Conservation (phyloP, 2,329 filamentous ascomycete genomes). For the Colletotrichum horii region DNA sequence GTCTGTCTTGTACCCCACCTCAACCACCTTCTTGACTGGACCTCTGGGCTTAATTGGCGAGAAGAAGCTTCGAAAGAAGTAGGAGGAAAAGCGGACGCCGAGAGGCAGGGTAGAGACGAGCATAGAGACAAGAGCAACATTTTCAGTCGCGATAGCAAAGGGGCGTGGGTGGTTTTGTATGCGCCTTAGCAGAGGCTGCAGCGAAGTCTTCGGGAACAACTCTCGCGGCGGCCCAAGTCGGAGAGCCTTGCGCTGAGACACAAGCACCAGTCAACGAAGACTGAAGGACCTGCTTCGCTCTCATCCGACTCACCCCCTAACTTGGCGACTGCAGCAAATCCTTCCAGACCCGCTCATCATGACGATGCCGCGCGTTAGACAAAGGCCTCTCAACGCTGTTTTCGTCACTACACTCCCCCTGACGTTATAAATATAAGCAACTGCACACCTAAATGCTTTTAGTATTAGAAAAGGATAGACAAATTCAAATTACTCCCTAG, state of each 20-base stretch:
- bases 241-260: not conserved
- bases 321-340: not conserved
- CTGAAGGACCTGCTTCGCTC: not conserved
- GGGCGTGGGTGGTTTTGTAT: not conserved
- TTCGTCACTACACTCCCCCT: too few species aligned
- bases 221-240: not conserved
- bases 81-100: not conserved
- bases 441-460: too few species aligned
- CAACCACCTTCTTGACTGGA: not conserved
- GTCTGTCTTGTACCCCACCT: not conserved
- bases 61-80: not conserved
- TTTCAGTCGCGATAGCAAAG: not conserved
- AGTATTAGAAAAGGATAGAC: too few species aligned
- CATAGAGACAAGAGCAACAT: not conserved
- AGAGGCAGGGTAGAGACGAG: not conserved
- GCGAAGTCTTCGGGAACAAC: not conserved
- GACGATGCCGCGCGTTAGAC: not conserved
- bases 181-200: not conserved
- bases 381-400: not conserved
- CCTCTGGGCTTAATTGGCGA: not conserved
- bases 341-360: not conserved
- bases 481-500: too few species aligned
- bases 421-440: too few species aligned
- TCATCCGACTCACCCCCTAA: not conserved
- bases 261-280: not conserved